phyloP scores from a whole-genome alignment of 108 stramenopile species.

The Aurantiochytrium sp. region DNA sequence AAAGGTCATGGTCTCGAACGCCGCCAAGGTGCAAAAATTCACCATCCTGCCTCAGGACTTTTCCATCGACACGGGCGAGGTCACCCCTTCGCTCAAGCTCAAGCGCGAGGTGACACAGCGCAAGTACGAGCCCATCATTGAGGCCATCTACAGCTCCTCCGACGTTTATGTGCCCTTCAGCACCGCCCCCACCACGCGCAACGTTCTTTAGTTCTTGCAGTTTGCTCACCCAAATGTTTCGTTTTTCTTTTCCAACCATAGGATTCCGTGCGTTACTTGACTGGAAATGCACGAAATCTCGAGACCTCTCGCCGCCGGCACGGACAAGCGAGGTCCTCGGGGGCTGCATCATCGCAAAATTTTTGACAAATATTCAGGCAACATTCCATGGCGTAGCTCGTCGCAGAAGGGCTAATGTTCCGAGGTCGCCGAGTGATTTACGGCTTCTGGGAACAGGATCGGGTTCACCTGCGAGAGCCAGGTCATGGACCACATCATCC shows the following conservation, averaged over 20 bases:
- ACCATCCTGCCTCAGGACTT: conserved; percentile 58
- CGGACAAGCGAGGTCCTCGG: too few relatives aligned
- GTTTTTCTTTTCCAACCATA: too few relatives aligned
- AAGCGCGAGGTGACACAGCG: conserved; percentile 60
- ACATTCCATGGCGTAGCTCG: too few relatives aligned
- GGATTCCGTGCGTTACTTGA: too few relatives aligned
- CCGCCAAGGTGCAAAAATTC: conserved; percentile 56
- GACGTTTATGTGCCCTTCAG: neutral
- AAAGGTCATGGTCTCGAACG: conserved; percentile 53
- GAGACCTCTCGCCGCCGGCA: too few relatives aligned
- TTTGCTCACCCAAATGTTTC: too few relatives aligned
- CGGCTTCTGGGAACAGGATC: neutral
- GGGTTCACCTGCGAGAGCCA: conserved; percentile 1
- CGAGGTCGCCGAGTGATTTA: neutral
- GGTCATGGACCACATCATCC: conserved; percentile 33
- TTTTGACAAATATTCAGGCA: too few relatives aligned
- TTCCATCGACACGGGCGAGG: conserved; percentile 62
- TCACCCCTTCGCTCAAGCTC: conserved; percentile 73
- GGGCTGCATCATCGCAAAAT: too few relatives aligned
- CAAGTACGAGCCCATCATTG: conserved; percentile 57
- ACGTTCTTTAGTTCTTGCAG: too few relatives aligned
- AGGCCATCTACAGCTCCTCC: conserved; percentile 37
- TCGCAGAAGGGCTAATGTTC: too few relatives aligned
- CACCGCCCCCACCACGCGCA: neutral
- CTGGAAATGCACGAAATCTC: too few relatives aligned